These are phyloP conservation scores for Eutrema japonicum DNA, from an alignment of 345 rosid species.

Conservation along the genomic window DNA sequence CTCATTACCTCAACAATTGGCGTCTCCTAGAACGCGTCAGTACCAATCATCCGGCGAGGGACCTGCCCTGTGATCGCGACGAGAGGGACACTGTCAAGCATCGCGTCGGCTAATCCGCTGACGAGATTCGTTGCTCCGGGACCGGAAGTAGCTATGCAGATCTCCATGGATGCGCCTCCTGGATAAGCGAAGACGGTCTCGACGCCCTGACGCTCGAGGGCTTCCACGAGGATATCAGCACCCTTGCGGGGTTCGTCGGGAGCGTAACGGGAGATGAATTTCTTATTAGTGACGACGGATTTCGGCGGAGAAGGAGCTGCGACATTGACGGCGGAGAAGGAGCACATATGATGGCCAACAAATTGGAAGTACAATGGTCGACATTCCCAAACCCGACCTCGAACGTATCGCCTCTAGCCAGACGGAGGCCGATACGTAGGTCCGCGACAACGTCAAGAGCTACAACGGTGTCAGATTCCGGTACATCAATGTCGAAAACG, in stretches of 20 bases:
- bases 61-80: constrained; percentile 94
- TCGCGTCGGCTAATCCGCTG: constrained; percentile 86
- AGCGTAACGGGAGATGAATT: constrained; percentile 52
- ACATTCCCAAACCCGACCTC: no score
- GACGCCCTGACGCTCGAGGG: constrained; percentile 87
- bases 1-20: constrained; percentile 93
- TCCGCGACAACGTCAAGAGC: no score
- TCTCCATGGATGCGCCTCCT: constrained; percentile 97
- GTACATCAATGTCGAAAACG: no score
- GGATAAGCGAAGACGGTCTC: constrained; percentile 87
- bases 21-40: constrained; percentile 92
- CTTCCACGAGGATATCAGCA: constrained; percentile 90
- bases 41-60: constrained; percentile 92
- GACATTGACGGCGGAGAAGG: constrained; percentile 46
- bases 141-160: constrained; percentile 96
- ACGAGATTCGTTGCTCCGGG: constrained; percentile 94
- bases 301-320: constrained; percentile 11
- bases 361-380: no score
- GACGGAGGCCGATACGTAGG: no score
- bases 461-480: no score
- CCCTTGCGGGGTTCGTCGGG: constrained; percentile 89
- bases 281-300: background rate
- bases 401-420: no score
- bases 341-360: no score
- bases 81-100: constrained; percentile 89